Conservation (phyloP, 352 stramenopile genomes). For the Phytophthora meadii region DNA sequence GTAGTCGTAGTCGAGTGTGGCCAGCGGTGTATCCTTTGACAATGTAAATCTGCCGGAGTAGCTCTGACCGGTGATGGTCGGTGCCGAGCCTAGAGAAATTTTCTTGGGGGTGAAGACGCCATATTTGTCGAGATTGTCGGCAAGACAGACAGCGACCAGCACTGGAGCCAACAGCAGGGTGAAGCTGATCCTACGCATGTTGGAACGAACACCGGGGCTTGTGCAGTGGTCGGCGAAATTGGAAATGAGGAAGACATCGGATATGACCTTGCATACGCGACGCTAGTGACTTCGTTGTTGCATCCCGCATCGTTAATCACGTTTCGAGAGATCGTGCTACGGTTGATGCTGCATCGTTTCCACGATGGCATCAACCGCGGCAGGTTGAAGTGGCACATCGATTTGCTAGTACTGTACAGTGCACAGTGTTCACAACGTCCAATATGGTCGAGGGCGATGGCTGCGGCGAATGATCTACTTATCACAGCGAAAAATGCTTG, state of each 20-base stretch:
- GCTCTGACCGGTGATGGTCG: constrained; percentile 14
- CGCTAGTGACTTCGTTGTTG: no score
- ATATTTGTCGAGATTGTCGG: constrained; percentile 24
- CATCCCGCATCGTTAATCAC: neutral
- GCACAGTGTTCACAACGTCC: no score
- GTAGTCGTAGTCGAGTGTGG: constrained; percentile 41
- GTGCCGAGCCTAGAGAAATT: constrained; percentile 21
- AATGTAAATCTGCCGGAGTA: constrained; percentile 33
- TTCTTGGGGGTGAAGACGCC: constrained; percentile 42
- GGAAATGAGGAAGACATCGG: constrained; percentile 3
- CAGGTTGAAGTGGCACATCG: constrained; percentile 5
- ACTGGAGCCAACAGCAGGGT: constrained; percentile 10
- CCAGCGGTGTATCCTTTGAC: constrained; percentile 18
- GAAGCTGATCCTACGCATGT: constrained; percentile 13
- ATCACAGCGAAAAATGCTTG: no score
- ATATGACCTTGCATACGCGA: neutral
- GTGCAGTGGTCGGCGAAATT: constrained; percentile 10
- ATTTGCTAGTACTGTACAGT: neutral
- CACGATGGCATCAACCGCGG: constrained; percentile 6
- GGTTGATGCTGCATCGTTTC: constrained; percentile 11
- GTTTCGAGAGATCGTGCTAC: constrained; percentile 4
- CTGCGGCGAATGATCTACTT: no score
- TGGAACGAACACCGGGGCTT: neutral
- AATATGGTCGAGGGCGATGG: no score
- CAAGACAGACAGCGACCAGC: constrained; percentile 13